Percentiles rank a stretch among this genome's conserved stretches.
Conservation (phyloP, 1,284 basidiomycete species). For the Sporisorium exsertum region DNA sequence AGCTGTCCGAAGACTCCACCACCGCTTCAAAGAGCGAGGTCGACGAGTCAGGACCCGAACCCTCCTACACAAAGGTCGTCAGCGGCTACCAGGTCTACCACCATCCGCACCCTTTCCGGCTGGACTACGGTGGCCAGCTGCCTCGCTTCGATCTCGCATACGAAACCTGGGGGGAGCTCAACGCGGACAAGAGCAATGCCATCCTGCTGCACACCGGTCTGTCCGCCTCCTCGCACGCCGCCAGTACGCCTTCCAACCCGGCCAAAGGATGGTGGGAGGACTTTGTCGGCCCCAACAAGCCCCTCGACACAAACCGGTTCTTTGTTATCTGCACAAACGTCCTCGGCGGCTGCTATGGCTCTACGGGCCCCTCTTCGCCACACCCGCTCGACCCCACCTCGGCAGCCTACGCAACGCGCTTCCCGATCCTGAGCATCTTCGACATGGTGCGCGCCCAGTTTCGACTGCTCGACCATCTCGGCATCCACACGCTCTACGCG, state of each 20-base stretch:
- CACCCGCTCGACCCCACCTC: conserved; percentile 76
- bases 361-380: conserved; percentile 88
- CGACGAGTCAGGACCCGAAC: conserved; percentile 69
- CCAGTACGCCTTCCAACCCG: conserved; percentile 82
- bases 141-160: conserved; percentile 88
- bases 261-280: conserved; percentile 97
- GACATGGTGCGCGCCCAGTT: conserved; percentile 97
- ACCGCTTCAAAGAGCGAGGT: conserved; percentile 10
- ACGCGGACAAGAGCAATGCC: conserved; percentile 82
- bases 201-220: conserved; percentile 97
- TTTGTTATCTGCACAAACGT: conserved; percentile 98
- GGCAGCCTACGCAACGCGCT: conserved; percentile 81
- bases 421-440: conserved; percentile 91
- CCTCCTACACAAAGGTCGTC: conserved; percentile 70
- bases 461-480: conserved; percentile 83
- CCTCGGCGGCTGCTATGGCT: conserved; percentile 95
- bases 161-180: conserved; percentile 95
- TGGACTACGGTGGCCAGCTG: conserved; percentile 80
- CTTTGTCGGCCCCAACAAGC: conserved; percentile 90
- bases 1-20: background rate
- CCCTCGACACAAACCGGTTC: conserved; percentile 91
- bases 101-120: conserved; percentile 74
- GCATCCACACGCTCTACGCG: conserved; percentile 87
- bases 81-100: conserved; percentile 70
- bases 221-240: conserved; percentile 94